Evolutionary conservation across 768 basidiomycete species (phyloP), one percentile per base, ranked within the genome.

Genomic region (Leucosporidium scottii): DNA sequence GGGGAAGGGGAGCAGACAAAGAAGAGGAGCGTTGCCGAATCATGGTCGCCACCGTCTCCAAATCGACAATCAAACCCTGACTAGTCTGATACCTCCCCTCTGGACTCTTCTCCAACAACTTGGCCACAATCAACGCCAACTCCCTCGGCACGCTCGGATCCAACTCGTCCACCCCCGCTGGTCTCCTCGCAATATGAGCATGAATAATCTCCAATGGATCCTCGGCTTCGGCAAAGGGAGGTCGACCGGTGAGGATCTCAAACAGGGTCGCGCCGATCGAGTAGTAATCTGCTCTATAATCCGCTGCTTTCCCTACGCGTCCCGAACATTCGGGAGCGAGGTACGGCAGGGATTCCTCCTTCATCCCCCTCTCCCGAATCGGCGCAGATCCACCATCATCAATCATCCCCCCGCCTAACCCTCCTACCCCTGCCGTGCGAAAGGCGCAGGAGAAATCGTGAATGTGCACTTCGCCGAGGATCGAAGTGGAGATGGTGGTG

Each of bases 361-460:
- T 71, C 66, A 71, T 65, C 53, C 70, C 70, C 1, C 70, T 36
- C 47, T 71, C 70, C 10, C 70, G 28, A n/a, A 67, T 68, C 8
- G 70, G 66, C 17, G 30, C 28, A 0, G 36, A 48, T 27, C 7
- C 60, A 9, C 61, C 51, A 18, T 44, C 62, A 10, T 27, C 25
- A n/a, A n/a, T n/a, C n/a, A n/a, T n/a, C 2, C 10, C 17, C 13
- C 15, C 39, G 2, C 39, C 39, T 12, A 44, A 17, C 13, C 39
- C 39, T 12, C 39, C 39, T 12, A 15, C 39, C 15, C 39, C 39
- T 17, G 39, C 39, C 21, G 56, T 25, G 23, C 34, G 17, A 39
- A 68, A 68, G n/a, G 70, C 63, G 60, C 66, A 71, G 12, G 64
- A 65, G 28, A 71, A 71, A 54, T 71, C 70, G 61, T 71, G 70